Conservation (phyloP, 2,329 filamentous ascomycete species). For the Mariannaea elegans region DNA sequence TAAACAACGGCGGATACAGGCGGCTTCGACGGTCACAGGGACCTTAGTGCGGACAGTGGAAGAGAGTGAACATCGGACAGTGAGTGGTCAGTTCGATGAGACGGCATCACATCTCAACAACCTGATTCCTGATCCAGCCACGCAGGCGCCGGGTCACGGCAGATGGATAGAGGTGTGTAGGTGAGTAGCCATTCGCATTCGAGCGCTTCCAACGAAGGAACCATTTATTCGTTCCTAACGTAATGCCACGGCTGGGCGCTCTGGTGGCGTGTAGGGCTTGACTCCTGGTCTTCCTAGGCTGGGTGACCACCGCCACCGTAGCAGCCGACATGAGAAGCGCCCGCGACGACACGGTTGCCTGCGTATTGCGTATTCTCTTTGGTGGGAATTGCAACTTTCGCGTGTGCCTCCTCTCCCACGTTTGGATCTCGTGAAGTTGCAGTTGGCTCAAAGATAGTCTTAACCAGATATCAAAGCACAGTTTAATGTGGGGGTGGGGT, state of each 20-base stretch:
- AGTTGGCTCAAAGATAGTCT: conserved; percentile 6
- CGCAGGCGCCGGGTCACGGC: conserved; percentile 1
- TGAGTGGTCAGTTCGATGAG: conserved; percentile 28
- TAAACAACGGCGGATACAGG: too few species aligned
- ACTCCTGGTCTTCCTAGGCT: conserved; percentile 12
- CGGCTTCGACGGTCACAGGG: too few species aligned
- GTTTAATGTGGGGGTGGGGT: conserved; percentile 20
- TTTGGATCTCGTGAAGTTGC: not conserved
- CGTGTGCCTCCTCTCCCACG: not conserved
- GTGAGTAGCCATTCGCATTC: conserved; percentile 12
- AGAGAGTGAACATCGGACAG: not conserved
- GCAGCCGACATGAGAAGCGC: not conserved
- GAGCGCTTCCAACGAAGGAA: conserved; percentile 10
- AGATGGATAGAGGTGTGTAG: conserved; percentile 5
- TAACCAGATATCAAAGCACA: not conserved
- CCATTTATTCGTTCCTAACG: conserved; percentile 1
- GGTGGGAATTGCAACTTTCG: not conserved
- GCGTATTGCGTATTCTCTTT: not conserved
- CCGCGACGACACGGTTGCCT: conserved; percentile 8
- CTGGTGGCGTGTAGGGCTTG: conserved; percentile 2
- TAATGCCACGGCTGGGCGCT: conserved; percentile 8
- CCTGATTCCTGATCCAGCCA: conserved; percentile 24
- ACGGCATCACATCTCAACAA: conserved; percentile 24
- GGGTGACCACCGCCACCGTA: not conserved
- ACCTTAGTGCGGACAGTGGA: too few species aligned